Evolutionary conservation across 192 early-diverging fungal genomes (phyloP).

Genomic region (Coemansia sp.): DNA sequence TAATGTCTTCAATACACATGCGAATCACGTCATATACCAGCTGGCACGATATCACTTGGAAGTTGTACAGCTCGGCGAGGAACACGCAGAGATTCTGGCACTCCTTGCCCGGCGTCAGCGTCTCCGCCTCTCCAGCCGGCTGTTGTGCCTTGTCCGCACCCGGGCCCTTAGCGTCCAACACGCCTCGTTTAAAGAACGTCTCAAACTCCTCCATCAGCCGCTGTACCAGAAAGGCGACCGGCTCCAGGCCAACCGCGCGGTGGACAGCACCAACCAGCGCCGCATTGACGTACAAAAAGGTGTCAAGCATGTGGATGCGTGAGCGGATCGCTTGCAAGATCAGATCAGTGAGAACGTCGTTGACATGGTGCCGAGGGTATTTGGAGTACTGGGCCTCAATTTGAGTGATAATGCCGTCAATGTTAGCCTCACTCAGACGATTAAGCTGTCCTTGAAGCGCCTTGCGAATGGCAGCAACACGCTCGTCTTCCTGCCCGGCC

Average conservation of each 20-base stretch:
- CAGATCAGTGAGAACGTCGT: conserved; percentile 76
- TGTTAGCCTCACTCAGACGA: conserved; percentile 85
- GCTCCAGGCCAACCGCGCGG: conserved; percentile 82
- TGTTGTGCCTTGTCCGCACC: conserved; percentile 3
- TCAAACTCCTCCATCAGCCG: conserved; percentile 74
- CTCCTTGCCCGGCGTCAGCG: conserved; percentile 62
- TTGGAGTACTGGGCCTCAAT: conserved; percentile 79
- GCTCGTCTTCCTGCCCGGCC: conserved; percentile 58
- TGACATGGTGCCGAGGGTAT: conserved; percentile 69
- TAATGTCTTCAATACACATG: conserved; percentile 66
- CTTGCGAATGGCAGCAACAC: conserved; percentile 73
- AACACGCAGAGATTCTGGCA: conserved; percentile 81
- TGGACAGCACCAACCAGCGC: conserved; percentile 81
- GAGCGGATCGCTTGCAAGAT: conserved; percentile 78
- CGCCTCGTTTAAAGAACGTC: conserved; percentile 52
- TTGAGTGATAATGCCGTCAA: conserved; percentile 81
- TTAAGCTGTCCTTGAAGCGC: conserved; percentile 89
- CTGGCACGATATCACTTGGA: conserved; percentile 80
- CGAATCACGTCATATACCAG: conserved; percentile 88
- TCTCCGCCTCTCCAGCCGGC: conserved; percentile 19
- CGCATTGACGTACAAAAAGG: conserved; percentile 89
- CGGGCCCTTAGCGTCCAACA: conserved; percentile 18
- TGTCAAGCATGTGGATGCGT: conserved; percentile 85
- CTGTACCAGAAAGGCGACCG: conserved; percentile 79
- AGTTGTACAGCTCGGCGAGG: conserved; percentile 86